Conservation (phyloP, 257 asterid genomes). For the Capsicum chinense region DNA sequence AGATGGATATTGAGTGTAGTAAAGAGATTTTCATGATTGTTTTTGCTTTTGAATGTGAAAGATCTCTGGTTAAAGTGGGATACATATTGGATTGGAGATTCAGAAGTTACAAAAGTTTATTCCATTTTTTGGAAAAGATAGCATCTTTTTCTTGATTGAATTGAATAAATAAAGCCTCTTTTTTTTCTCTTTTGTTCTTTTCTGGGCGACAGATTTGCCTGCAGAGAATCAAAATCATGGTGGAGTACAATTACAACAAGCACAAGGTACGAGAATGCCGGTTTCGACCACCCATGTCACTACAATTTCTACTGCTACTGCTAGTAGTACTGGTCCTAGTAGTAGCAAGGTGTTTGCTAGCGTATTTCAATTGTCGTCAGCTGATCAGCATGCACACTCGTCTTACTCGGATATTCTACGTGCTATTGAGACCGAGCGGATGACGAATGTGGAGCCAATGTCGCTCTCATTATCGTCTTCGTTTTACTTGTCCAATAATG, state of each 20-base stretch:
- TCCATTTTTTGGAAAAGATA: constrained; percentile 34
- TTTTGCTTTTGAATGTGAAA: constrained; percentile 49
- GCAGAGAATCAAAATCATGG: constrained; percentile 52
- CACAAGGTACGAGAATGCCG: constrained; percentile 32
- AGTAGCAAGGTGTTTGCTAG: constrained; percentile 44
- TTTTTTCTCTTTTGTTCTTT: constrained; percentile 21
- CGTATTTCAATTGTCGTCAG: constrained; percentile 44
- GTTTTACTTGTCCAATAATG: constrained; percentile 45
- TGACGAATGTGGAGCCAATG: constrained; percentile 51
- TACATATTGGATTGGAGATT: constrained; percentile 44
- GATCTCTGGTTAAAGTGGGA: constrained; percentile 40
- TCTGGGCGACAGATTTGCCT: constrained; percentile 58
- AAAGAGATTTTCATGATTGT: constrained; percentile 57
- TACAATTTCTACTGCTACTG: constrained; percentile 29
- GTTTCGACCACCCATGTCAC: constrained; percentile 33
- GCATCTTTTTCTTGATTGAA: constrained; percentile 35
- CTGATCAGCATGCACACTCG: constrained; percentile 39
- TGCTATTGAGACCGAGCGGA: constrained; percentile 39
- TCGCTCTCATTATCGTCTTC: constrained; percentile 72
- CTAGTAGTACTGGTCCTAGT: constrained; percentile 39
- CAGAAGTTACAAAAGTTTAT: constrained; percentile 42
- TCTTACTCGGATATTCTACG: constrained; percentile 46
- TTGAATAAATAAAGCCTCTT: neutral
- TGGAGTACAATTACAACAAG: constrained; percentile 44
- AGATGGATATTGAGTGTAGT: constrained; percentile 29